Evolutionary conservation across 1,139 yeast species (phyloP).

Genomic region (Kodamaea fungicola): DNA sequence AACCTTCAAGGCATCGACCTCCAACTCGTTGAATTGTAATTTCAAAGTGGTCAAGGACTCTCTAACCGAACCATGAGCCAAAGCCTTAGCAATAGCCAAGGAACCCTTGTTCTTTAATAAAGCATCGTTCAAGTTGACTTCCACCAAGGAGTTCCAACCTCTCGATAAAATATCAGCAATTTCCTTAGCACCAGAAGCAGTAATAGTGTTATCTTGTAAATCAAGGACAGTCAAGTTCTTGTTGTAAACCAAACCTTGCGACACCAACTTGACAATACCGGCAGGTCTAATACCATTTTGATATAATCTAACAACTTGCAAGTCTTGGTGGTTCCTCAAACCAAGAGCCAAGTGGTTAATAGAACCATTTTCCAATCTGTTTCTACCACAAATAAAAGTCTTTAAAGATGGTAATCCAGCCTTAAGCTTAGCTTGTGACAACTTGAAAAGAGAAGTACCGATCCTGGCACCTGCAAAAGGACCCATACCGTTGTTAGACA

Average conservation of each 20-base stretch:
- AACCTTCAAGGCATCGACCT: constrained; percentile 55
- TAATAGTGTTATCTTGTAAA: constrained; percentile 92
- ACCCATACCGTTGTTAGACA: constrained; percentile 96
- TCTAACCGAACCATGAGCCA: constrained; percentile 35
- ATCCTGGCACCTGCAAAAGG: constrained; percentile 95
- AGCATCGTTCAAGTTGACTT: constrained; percentile 87
- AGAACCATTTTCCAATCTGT: constrained; percentile 93
- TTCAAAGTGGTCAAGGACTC: constrained; percentile 53
- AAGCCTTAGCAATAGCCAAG: constrained; percentile 46
- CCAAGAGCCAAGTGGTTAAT: constrained; percentile 75
- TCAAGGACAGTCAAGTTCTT: constrained; percentile 66
- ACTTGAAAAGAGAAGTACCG: constrained; percentile 75
- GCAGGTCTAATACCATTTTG: constrained; percentile 97
- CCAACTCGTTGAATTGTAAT: constrained; percentile 89
- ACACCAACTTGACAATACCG: constrained; percentile 75
- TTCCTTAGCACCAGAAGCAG: constrained; percentile 61
- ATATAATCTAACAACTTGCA: constrained; percentile 74
- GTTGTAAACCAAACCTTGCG: constrained; percentile 66
- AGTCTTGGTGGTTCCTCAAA: constrained; percentile 66
- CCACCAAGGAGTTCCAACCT: constrained; percentile 50
- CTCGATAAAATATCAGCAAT: constrained; percentile 61
- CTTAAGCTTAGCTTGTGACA: constrained; percentile 61
- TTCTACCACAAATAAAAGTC: constrained; percentile 93
- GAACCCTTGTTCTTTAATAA: constrained; percentile 78
- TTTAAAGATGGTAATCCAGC: constrained; percentile 48